phyloP scores from a whole-genome alignment of 2,329 filamentous ascomycete species.

The Neofusicoccum cordaticola region DNA sequence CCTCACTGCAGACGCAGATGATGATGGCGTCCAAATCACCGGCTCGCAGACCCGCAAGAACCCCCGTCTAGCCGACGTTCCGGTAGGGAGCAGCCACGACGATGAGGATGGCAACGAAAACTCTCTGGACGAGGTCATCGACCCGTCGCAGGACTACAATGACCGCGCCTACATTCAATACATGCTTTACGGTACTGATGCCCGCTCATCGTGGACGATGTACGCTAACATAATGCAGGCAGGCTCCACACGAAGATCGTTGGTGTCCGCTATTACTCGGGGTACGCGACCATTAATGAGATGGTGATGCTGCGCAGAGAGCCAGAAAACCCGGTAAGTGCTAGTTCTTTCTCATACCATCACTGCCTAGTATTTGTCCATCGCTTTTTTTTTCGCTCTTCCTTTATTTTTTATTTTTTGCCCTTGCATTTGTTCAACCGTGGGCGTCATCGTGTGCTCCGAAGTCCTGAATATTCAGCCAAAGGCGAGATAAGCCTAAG shows the following conservation, averaged over 20 bases:
- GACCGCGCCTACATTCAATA: conserved; percentile 13
- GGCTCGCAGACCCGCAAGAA: conserved; percentile 8
- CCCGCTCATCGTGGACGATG: not conserved
- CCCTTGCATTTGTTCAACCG: no score
- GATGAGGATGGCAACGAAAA: not conserved
- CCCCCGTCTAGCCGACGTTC: not conserved
- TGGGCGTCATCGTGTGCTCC: no score
- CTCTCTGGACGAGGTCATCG: not conserved
- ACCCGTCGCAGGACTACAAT: conserved; percentile 8
- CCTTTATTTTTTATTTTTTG: no score
- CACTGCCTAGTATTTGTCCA: not conserved
- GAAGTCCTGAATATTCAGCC: no score
- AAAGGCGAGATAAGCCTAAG: no score
- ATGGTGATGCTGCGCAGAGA: conserved; percentile 52
- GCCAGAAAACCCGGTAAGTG: conserved; percentile 54
- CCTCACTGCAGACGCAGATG: conserved; percentile 41
- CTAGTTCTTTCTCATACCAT: not conserved
- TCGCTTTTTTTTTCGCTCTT: no score
- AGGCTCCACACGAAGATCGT: conserved; percentile 56
- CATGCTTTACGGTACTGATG: conserved; percentile 11
- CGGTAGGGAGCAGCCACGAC: not conserved
- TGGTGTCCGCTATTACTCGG: conserved; percentile 46
- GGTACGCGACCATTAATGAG: conserved; percentile 35
- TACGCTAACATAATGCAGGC: conserved; percentile 17
- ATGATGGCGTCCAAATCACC: conserved; percentile 19